Base-by-base conservation (phyloP, 2,329 filamentous ascomycete species). In the Paraphaeosphaeria minitans region DNA sequence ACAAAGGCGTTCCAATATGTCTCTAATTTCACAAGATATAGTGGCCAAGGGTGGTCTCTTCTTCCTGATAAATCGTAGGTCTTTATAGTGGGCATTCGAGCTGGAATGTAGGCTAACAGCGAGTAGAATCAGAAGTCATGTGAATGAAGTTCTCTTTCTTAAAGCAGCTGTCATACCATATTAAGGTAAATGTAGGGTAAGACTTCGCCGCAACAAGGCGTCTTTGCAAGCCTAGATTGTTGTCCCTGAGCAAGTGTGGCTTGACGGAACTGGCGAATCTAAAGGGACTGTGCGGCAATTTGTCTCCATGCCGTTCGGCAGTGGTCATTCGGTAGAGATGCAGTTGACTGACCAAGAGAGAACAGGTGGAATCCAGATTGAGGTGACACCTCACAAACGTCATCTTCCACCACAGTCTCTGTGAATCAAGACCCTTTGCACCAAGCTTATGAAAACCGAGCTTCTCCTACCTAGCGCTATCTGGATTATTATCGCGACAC, bases 321-420 rank as follows among this genome's bases (percentile, higher is more conserved):
- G 66, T 14, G 79, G 80, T 0, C 80, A 81, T 54, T 77, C 77
- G 0, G 74, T 83, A 8, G 81, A 84, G 63, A 72, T 73, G 2
- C 81, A 84, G 16, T 12, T 39, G 13, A 39, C 35, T 2, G 35
- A 14, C 16, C 35, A 39, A 16, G 35, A 39, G 6, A 16, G 13
- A 2, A 14, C 13, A 14, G 35, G 35, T 16, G 35, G 61, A 3
- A 58, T 84, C 2, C 81, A 81, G 56, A 69, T 84, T 41, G 80
- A 83, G 56, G 72, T 84, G 21, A 79, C 74, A 0, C 78, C 68
- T 79, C 60, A 42, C 35, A 60, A 52, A 9, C 7, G 75, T 4
- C 88, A 91, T 68, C 79, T 91, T 37, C 87, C 90, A 60, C 86
- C 90, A n/a, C n/a, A n/a, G n/a, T n/a, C n/a, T n/a, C n/a, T n/a